Evolutionary conservation across 352 stramenopile species (phyloP).

Genomic region (Thraustochytrium sp.): DNA sequence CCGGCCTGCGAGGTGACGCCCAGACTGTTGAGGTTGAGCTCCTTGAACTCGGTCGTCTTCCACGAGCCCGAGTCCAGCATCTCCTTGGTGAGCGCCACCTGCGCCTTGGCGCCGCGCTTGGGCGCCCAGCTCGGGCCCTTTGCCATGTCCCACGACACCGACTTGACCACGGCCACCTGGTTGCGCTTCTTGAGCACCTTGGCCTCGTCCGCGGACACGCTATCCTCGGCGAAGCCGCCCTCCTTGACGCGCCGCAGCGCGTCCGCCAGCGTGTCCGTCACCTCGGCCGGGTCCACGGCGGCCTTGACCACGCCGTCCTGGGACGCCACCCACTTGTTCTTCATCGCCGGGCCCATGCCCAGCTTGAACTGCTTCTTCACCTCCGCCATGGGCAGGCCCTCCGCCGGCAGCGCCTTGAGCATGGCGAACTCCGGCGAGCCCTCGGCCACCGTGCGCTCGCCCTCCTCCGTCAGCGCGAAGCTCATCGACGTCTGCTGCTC

Average conservation of each 20-base stretch:
- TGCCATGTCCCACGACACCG: constrained; percentile 88
- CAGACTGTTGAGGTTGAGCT: constrained; percentile 97
- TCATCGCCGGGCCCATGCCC: constrained; percentile 92
- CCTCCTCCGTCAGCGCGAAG: constrained; percentile 86
- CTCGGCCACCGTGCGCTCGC: constrained; percentile 61
- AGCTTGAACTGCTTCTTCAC: constrained; percentile 85
- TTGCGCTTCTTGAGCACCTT: constrained; percentile 76
- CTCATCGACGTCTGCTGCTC: constrained; percentile 73
- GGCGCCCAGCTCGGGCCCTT: constrained; percentile 85
- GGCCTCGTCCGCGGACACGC: constrained; percentile 58
- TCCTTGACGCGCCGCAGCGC: constrained; percentile 48
- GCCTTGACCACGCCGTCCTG: constrained; percentile 80
- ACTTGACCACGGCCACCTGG: constrained; percentile 63
- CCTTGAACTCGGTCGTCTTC: constrained; percentile 93
- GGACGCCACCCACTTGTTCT: constrained; percentile 94
- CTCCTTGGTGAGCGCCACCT: constrained; percentile 94
- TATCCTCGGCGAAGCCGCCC: constrained; percentile 50
- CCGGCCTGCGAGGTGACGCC: constrained; percentile 85
- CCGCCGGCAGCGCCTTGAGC: constrained; percentile 67
- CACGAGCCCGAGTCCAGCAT: constrained; percentile 94
- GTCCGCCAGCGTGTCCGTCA: constrained; percentile 41
- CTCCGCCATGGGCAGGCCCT: constrained; percentile 61
- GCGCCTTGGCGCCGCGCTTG: constrained; percentile 88
- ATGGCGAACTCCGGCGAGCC: constrained; percentile 66
- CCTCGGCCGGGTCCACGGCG: constrained; percentile 46